Percentiles rank a stretch among this genome's conserved stretches.
Evolutionary conservation across 2,329 filamentous ascomycete species (phyloP).

Genomic region (Stagonosporopsis vannaccii): DNA sequence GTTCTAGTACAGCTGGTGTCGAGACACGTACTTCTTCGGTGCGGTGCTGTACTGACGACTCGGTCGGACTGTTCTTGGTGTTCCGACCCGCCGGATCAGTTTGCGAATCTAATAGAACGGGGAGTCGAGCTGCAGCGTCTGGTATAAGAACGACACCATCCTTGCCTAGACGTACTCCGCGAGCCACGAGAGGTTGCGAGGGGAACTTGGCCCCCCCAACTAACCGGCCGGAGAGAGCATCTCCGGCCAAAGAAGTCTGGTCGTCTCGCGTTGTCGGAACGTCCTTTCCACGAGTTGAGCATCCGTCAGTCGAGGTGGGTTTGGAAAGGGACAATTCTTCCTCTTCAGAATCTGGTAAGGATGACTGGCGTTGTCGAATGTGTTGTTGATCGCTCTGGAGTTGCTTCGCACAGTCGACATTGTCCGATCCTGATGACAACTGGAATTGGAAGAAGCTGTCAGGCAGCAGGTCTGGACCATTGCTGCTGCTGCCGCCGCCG

Average conservation of each 20-base stretch:
- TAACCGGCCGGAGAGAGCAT: slow-evolving; percentile 40
- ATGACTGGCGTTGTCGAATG: neutral
- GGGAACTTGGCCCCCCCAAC: slow-evolving; percentile 12
- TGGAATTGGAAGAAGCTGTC: slow-evolving; percentile 45
- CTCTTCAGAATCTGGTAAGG: slow-evolving; percentile 18
- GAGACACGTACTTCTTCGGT: neutral
- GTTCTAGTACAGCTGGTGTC: neutral
- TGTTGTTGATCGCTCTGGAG: neutral
- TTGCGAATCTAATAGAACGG: neutral
- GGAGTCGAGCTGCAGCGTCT: slow-evolving; percentile 6
- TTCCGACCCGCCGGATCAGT: slow-evolving; percentile 12
- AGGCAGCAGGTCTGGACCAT: slow-evolving; percentile 13
- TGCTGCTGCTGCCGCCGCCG: slow-evolving; percentile 18
- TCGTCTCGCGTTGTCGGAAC: slow-evolving; percentile 31
- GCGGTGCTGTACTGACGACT: neutral
- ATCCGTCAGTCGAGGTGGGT: slow-evolving; percentile 1
- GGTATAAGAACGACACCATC: slow-evolving; percentile 11
- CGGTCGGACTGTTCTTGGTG: slow-evolving; percentile 11
- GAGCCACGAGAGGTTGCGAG: slow-evolving; percentile 21
- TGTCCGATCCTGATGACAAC: slow-evolving; percentile 21
- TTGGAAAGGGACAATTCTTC: slow-evolving; percentile 18
- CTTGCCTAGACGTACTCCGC: slow-evolving; percentile 16
- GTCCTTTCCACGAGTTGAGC: slow-evolving; percentile 22
- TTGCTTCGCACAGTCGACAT: slow-evolving; percentile 5
- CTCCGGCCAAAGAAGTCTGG: slow-evolving; percentile 41